These are phyloP conservation scores for Lyophyllum atratum DNA, from an alignment of 768 basidiomycete genomes.

Conservation along the genomic window DNA sequence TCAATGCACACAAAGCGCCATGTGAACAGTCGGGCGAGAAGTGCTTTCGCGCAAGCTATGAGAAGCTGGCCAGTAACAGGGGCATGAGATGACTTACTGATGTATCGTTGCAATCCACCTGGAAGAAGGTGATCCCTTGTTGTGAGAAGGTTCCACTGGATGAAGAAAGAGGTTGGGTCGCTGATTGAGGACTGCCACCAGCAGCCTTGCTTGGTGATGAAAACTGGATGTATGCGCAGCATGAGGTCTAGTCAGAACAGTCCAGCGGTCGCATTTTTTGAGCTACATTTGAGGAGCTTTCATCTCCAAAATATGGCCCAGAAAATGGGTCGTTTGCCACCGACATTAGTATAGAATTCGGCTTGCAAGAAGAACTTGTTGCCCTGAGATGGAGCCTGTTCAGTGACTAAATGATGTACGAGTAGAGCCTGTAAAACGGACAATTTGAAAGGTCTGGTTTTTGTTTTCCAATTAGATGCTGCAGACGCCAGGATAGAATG, in stretches of 20 bases:
- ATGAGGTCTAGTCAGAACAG: neutral
- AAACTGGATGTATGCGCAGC: constrained; percentile 11
- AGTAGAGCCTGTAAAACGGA: too few relatives aligned
- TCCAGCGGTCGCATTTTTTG: neutral
- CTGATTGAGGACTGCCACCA: constrained; percentile 13
- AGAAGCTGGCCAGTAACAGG: neutral
- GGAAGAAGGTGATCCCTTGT: too few relatives aligned
- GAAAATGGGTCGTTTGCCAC: constrained; percentile 13
- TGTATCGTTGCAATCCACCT: neutral
- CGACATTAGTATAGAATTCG: neutral
- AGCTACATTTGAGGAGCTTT: constrained; percentile 20
- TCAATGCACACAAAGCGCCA: neutral
- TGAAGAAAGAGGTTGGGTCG: constrained; percentile 7
- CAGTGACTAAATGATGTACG: too few relatives aligned
- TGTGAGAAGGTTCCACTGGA: neutral
- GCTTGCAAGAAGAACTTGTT: neutral
- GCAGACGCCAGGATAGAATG: too few relatives aligned
- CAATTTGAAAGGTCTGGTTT: too few relatives aligned
- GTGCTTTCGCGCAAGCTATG: neutral
- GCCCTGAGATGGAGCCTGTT: too few relatives aligned
- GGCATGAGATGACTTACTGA: neutral
- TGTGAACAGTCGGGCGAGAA: neutral
- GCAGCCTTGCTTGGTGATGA: neutral
- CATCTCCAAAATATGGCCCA: constrained; percentile 27
- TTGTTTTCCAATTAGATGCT: too few relatives aligned